These are phyloP conservation scores for Saccharomycopsis oosterbeekiorum DNA, from an alignment of 805 yeast genomes.

Conservation along the genomic window DNA sequence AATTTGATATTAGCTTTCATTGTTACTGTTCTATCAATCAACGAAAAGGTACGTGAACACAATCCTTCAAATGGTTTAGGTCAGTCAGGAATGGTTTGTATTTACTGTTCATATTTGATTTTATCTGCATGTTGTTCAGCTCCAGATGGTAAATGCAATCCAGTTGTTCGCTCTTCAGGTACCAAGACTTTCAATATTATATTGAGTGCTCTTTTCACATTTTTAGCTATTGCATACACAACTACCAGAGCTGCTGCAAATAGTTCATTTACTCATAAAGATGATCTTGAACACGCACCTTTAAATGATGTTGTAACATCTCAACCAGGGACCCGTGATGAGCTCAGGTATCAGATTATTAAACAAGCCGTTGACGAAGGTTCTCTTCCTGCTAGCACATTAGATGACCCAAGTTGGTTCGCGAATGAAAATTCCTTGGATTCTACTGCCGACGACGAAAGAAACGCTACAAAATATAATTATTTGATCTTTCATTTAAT, in stretches of 20 bases:
- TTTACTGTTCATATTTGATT: constrained; percentile 84
- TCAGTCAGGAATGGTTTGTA: constrained; percentile 90
- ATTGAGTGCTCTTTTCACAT: constrained; percentile 87
- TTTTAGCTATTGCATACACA: constrained; percentile 91
- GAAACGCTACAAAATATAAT: constrained; percentile 62
- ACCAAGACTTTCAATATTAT: constrained; percentile 84
- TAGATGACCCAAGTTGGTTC: constrained; percentile 60
- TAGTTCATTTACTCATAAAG: constrained; percentile 46
- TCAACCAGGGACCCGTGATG: constrained; percentile 50
- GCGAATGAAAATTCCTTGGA: constrained; percentile 30
- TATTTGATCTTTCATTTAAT: constrained; percentile 83
- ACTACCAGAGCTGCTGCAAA: constrained; percentile 94
- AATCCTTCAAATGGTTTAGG: constrained; percentile 96
- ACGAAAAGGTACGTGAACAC: constrained; percentile 78
- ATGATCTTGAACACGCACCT: constrained; percentile 30
- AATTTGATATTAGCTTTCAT: constrained; percentile 58
- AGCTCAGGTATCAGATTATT: constrained; percentile 78
- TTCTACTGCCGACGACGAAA: constrained; percentile 54
- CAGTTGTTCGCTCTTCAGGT: constrained; percentile 78
- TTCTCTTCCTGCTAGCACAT: constrained; percentile 84
- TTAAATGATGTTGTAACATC: constrained; percentile 30
- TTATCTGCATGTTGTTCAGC: constrained; percentile 92
- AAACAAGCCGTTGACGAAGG: constrained; percentile 96
- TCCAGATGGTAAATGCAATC: constrained; percentile 96
- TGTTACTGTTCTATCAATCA: constrained; percentile 62